Conservation (phyloP, 2,329 filamentous ascomycete species). For the Torrubiellomyces zombiae region DNA sequence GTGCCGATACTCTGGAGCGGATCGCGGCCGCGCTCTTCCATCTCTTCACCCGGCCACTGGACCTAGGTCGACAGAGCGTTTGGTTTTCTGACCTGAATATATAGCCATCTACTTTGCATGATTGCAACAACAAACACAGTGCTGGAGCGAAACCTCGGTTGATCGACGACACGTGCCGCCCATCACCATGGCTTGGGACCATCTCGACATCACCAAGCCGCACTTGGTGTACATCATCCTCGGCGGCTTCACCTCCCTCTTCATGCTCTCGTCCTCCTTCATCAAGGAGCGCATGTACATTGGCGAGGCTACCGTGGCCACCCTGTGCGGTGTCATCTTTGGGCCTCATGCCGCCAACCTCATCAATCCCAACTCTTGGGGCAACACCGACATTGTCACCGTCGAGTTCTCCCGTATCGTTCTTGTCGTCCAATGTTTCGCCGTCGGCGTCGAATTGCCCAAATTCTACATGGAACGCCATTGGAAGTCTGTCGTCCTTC, state of each 20-base stretch:
- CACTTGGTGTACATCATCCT: conserved; percentile 98
- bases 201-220: conserved; percentile 75
- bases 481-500: conserved; percentile 79
- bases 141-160: too few species aligned
- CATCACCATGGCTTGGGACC: conserved; percentile 54
- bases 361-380: conserved; percentile 63
- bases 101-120: not conserved
- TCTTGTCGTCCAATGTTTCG: conserved; percentile 82
- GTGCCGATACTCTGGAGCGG: conserved; percentile 1
- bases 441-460: conserved; percentile 77
- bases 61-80: conserved; percentile 1
- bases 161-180: not conserved
- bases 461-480: conserved; percentile 96
- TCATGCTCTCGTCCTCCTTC: conserved; percentile 95
- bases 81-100: too few species aligned
- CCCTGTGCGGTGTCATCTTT: conserved; percentile 75
- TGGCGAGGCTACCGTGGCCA: conserved; percentile 90
- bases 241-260: conserved; percentile 90
- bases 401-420: conserved; percentile 82
- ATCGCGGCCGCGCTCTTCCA: conserved; percentile 1
- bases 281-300: conserved; percentile 99
- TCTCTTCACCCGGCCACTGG: conserved; percentile 1
- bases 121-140: not conserved
- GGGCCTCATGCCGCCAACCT: conserved; percentile 70
- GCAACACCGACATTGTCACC: conserved; percentile 70